These are phyloP conservation scores for Starmerella stigmatis DNA, from an alignment of 805 yeast species.

Conservation along the genomic window DNA sequence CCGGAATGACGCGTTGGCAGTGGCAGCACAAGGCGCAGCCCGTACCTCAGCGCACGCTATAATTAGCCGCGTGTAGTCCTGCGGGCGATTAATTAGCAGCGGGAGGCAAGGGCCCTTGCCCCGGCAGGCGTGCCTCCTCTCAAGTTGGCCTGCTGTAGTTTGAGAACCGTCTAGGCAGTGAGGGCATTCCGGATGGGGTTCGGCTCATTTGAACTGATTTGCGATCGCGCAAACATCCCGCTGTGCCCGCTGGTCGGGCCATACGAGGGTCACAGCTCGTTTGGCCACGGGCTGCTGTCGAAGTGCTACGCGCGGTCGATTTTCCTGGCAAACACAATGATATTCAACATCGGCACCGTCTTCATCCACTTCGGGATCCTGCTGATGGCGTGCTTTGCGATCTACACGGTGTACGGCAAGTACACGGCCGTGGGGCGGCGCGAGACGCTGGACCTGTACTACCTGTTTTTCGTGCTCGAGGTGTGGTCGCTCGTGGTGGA, in stretches of 20 bases:
- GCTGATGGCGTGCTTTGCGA: conserved; percentile 51
- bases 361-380: conserved; percentile 73
- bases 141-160: too few relatives aligned
- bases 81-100: neutral
- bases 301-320: conserved; percentile 77
- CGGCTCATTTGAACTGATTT: conserved; percentile 55
- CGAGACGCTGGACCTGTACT: conserved; percentile 70
- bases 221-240: conserved; percentile 63
- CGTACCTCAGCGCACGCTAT: too few relatives aligned
- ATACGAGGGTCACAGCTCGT: conserved; percentile 22
- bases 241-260: conserved; percentile 67
- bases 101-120: neutral
- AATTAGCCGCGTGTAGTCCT: conserved; percentile 1
- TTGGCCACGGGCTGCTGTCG: conserved; percentile 54
- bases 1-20: too few relatives aligned
- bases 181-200: conserved; percentile 54
- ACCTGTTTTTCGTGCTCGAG: conserved; percentile 46
- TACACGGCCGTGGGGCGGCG: conserved; percentile 91
- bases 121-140: neutral
- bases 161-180: too few relatives aligned
- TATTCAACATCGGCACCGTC: conserved; percentile 80
- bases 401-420: conserved; percentile 68
- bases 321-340: conserved; percentile 79
- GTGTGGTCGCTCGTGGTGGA: conserved; percentile 69
- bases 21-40: too few relatives aligned